Percentiles rank a stretch among this genome's conserved stretches.
Conservation (phyloP, 306 rosid genomes). For the Medicago lupulina region DNA sequence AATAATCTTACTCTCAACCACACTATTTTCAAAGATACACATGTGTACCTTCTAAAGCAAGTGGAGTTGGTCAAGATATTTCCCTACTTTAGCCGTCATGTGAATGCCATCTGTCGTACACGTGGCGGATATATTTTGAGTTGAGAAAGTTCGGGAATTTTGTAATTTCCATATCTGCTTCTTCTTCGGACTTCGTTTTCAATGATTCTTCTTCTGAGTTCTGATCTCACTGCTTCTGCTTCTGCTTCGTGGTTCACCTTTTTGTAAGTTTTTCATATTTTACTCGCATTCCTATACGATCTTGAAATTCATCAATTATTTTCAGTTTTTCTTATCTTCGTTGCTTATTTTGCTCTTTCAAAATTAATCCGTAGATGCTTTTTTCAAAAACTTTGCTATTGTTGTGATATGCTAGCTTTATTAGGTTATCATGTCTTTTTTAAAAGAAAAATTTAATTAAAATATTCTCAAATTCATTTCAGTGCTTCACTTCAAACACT, state of each 20-base stretch:
- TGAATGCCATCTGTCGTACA: not conserved
- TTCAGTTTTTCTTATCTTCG: not conserved
- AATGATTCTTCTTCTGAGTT: too few species aligned
- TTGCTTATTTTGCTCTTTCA: not conserved
- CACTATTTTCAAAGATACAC: too few species aligned
- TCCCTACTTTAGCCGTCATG: too few species aligned
- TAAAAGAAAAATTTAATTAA: too few species aligned
- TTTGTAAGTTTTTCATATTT: constrained; percentile 4
- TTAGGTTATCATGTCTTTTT: too few species aligned
- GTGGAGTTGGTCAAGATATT: too few species aligned
- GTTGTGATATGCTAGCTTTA: not conserved
- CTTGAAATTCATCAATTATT: not conserved
- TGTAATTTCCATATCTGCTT: not conserved
- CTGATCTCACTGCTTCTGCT: not conserved
- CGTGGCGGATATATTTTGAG: not conserved
- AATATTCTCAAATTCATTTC: too few species aligned
- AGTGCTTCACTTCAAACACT: too few species aligned
- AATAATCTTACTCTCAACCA: too few species aligned
- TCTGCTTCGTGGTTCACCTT: too few species aligned
- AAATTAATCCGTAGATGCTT: not conserved
- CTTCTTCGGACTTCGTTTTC: not conserved
- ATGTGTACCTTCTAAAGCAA: too few species aligned
- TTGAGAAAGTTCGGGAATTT: constrained; percentile 28
- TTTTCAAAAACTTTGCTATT: not conserved
- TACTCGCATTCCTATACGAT: not conserved